Evolutionary conservation across 139 green algal genomes (phyloP).

Genomic region (Spirogloea muscicola): DNA sequence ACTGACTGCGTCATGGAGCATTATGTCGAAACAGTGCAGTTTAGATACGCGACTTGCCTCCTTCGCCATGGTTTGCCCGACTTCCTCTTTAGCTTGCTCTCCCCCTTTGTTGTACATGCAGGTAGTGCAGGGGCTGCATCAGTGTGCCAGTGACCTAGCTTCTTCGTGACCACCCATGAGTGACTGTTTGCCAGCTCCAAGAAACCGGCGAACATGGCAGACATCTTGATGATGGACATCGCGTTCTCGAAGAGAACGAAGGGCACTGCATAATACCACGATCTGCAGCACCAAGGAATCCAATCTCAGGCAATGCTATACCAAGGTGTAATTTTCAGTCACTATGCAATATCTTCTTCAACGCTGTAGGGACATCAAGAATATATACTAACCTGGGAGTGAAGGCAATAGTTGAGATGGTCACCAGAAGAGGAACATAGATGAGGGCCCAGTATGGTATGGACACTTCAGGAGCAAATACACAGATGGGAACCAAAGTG

Average conservation of each 20-base stretch:
- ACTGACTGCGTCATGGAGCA: not conserved
- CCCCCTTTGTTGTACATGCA: not conserved
- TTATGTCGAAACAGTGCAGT: not conserved
- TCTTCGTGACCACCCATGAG: constrained; percentile 82
- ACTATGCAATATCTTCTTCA: too few relatives aligned
- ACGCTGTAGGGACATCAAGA: too few relatives aligned
- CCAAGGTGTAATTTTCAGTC: not conserved
- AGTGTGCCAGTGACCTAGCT: constrained; percentile 49
- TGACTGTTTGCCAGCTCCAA: constrained; percentile 53
- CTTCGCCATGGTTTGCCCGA: too few relatives aligned
- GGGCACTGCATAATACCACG: constrained; percentile 27
- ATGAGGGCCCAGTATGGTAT: constrained; percentile 76
- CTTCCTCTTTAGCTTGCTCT: not conserved
- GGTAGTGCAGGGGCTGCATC: not conserved
- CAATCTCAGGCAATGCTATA: not conserved
- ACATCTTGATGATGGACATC: constrained; percentile 79
- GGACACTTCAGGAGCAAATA: constrained; percentile 24
- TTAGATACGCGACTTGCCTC: not conserved
- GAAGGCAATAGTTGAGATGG: constrained; percentile 71
- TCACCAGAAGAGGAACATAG: constrained; percentile 73
- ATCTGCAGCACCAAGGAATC: constrained; percentile 2
- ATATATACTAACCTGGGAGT: constrained; percentile 47
- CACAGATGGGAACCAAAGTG: constrained; percentile 54
- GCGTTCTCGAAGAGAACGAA: constrained; percentile 87
- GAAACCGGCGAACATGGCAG: constrained; percentile 53